phyloP scores from a whole-genome alignment of 2,329 filamentous ascomycete species.

The Trichoderma lentiforme region DNA sequence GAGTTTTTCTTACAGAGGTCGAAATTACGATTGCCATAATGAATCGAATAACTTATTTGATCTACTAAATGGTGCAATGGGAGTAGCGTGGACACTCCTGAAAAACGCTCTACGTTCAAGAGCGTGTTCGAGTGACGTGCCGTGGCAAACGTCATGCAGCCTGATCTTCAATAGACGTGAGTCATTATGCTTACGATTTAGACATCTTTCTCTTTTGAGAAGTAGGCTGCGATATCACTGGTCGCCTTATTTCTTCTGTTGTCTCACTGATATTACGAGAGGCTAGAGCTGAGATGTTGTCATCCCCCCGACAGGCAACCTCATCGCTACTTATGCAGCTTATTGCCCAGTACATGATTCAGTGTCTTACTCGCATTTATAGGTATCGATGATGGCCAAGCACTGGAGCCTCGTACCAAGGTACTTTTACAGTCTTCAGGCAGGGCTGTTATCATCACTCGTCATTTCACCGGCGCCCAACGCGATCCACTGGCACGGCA shows the following conservation, averaged over 20 bases:
- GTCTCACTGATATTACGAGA: background rate
- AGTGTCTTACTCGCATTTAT: background rate
- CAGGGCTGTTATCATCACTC: background rate
- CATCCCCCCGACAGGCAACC: background rate
- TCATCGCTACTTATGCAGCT: background rate
- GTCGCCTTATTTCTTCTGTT: background rate
- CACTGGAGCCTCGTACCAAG: background rate
- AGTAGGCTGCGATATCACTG: background rate
- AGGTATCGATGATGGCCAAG: background rate
- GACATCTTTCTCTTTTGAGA: background rate
- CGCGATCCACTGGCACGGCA: background rate
- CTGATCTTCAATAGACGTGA: background rate
- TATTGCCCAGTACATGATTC: background rate
- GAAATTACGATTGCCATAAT: too few relatives aligned
- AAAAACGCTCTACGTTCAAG: too few relatives aligned
- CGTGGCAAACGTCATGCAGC: background rate
- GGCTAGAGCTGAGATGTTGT: background rate
- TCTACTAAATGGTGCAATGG: too few relatives aligned
- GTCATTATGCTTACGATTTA: background rate
- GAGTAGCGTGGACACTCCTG: too few relatives aligned
- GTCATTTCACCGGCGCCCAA: background rate
- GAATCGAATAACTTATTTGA: too few relatives aligned
- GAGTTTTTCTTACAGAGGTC: too few relatives aligned
- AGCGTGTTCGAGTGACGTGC: too few relatives aligned
- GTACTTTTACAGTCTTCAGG: background rate